Evolutionary conservation across 169 alveolate species (phyloP).

Genomic region (Plasmodium sp.): DNA sequence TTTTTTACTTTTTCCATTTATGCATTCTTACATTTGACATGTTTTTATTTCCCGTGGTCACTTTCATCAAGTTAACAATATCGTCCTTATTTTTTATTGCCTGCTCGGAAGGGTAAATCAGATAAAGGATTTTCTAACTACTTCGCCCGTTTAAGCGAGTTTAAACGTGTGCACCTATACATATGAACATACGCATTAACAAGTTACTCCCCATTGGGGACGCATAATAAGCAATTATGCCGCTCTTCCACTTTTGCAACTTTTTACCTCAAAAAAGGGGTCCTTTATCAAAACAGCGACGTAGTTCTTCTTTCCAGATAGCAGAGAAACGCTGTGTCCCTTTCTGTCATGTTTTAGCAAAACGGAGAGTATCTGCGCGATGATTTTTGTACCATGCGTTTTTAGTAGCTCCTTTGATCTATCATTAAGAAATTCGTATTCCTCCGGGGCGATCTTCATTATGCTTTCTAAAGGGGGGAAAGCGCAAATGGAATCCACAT

Average conservation of each 20-base stretch:
- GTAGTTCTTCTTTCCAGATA: slow-evolving; percentile 56
- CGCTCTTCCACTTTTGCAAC: not conserved
- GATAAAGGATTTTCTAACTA: not conserved
- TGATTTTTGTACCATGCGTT: slow-evolving; percentile 42
- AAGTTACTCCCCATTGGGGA: not conserved
- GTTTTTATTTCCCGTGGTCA: slow-evolving; percentile 33
- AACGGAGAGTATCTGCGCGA: slow-evolving; percentile 52
- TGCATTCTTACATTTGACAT: slow-evolving; percentile 26
- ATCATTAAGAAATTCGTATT: slow-evolving; percentile 62
- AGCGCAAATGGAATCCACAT: not conserved
- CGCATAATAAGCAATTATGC: not conserved
- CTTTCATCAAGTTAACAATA: slow-evolving; percentile 52
- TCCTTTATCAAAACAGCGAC: slow-evolving; percentile 53
- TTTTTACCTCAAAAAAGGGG: slow-evolving; percentile 69
- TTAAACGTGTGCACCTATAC: not conserved
- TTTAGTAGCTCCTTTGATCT: slow-evolving; percentile 45
- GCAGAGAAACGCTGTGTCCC: slow-evolving; percentile 14
- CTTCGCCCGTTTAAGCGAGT: too few species aligned
- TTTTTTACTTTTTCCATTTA: not conserved
- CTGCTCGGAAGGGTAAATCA: slow-evolving; percentile 3
- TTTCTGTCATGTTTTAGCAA: slow-evolving; percentile 50
- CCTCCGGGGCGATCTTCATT: slow-evolving; percentile 54
- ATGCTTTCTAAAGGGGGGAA: slow-evolving; percentile 13
- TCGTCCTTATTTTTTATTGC: slow-evolving; percentile 56
- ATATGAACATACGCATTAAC: not conserved